Percentiles rank a stretch among this genome's conserved stretches.
These are phyloP conservation scores for Stachybotrys chlorohalonatus DNA, from an alignment of 2,329 filamentous ascomycete species.

Conservation along the genomic window DNA sequence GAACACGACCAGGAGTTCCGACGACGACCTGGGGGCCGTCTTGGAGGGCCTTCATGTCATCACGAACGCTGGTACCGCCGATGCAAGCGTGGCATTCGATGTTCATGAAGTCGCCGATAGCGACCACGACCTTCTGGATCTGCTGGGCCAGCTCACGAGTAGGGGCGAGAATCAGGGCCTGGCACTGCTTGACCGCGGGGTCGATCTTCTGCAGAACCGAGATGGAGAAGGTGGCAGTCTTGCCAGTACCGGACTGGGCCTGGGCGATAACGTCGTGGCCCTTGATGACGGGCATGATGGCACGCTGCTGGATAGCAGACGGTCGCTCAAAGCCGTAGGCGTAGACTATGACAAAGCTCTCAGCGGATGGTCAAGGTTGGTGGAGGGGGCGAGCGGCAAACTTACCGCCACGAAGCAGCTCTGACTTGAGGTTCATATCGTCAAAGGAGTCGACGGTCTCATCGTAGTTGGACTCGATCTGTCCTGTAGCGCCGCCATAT, in stretches of 20 bases:
- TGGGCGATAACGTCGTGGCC: conserved; percentile 99
- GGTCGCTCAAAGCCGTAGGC: conserved; percentile 99
- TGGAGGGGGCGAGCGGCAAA: conserved; percentile 7
- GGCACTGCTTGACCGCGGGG: conserved; percentile 86
- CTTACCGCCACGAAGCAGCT: conserved; percentile 87
- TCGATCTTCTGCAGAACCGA: conserved; percentile 99
- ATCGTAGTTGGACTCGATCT: conserved; percentile 99
- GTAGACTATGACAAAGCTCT: conserved; percentile 52
- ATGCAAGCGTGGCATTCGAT: conserved; percentile 99
- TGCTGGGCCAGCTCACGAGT: conserved; percentile 98
- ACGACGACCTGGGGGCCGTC: conserved; percentile 96
- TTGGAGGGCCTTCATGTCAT: conserved; percentile 96
- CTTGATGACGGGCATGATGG: conserved; percentile 99
- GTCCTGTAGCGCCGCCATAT: conserved; percentile 48
- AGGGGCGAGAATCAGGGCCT: conserved; percentile 95
- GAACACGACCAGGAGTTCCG: conserved; percentile 95
- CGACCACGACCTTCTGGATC: conserved; percentile 98
- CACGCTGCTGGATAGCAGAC: conserved; percentile 98
- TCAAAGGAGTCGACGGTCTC: conserved; percentile 99
- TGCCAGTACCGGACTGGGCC: conserved; percentile 98
- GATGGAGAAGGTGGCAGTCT: conserved; percentile 99
- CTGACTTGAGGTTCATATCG: conserved; percentile 91
- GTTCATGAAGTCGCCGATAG: conserved; percentile 99
- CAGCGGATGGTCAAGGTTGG: background rate
- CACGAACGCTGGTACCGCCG: conserved; percentile 94